Conservation (phyloP, 208 protist genomes). For the Crithidia brevicula region DNA sequence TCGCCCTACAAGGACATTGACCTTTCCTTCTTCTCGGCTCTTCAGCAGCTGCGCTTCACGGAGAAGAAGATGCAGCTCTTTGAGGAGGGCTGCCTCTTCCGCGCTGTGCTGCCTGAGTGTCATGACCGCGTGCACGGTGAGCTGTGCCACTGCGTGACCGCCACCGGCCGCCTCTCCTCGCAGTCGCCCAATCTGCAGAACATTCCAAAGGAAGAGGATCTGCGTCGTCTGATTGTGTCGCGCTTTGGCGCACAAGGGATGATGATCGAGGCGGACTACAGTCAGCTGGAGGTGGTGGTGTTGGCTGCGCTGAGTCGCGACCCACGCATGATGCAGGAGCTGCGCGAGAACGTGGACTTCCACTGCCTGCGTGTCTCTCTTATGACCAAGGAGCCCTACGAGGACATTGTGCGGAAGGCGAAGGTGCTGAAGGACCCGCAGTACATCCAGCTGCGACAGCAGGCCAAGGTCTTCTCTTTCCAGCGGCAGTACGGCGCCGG, state of each 20-base stretch:
- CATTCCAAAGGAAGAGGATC: slow-evolving; percentile 86
- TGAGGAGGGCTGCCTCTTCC: slow-evolving; percentile 87
- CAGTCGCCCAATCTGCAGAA: slow-evolving; percentile 92
- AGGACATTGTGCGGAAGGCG: slow-evolving; percentile 83
- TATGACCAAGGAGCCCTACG: slow-evolving; percentile 92
- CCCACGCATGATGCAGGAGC: slow-evolving; percentile 85
- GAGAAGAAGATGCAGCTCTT: slow-evolving; percentile 93
- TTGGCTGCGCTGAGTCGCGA: slow-evolving; percentile 89
- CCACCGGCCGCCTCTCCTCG: slow-evolving; percentile 87
- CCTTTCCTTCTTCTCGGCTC: slow-evolving; percentile 87
- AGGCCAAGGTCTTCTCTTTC: slow-evolving; percentile 93
- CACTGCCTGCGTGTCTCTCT: slow-evolving; percentile 89
- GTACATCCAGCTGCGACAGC: slow-evolving; percentile 91
- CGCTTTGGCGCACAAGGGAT: slow-evolving; percentile 81
- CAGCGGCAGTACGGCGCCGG: slow-evolving; percentile 92
- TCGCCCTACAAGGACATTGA: slow-evolving; percentile 82
- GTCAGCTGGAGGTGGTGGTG: slow-evolving; percentile 90
- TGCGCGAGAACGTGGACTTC: slow-evolving; percentile 89
- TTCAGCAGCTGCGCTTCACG: slow-evolving; percentile 91
- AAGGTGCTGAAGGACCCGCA: slow-evolving; percentile 83
- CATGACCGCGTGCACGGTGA: slow-evolving; percentile 88
- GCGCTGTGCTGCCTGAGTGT: slow-evolving; percentile 86
- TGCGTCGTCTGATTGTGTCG: slow-evolving; percentile 80
- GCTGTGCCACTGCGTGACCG: slow-evolving; percentile 89
- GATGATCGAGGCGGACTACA: slow-evolving; percentile 94